These are phyloP conservation scores for Zychaea mexicana DNA, from an alignment of 371 early-diverging fungal genomes.

Conservation along the genomic window DNA sequence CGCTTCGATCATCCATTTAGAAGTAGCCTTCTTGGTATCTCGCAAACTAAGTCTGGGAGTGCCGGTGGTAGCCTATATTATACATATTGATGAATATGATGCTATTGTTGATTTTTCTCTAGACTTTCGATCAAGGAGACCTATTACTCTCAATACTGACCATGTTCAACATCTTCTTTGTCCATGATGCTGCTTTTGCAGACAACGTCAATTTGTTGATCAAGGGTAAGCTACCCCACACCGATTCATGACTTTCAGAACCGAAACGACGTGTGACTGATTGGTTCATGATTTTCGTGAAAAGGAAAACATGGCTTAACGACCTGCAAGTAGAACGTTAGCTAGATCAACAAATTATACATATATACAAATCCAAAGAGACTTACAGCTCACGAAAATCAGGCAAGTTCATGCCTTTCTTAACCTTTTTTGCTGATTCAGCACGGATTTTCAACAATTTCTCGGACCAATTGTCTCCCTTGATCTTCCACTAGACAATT, in stretches of 20 bases:
- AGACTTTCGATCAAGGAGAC: not conserved
- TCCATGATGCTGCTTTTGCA: not conserved
- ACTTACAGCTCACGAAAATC: not conserved
- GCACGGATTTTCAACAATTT: not conserved
- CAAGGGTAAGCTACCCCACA: not conserved
- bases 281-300: not conserved
- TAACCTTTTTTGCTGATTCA: not conserved
- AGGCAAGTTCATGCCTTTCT: not conserved
- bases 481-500: not conserved
- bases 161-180: not conserved
- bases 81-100: not conserved
- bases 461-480: not conserved
- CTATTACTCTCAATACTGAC: not conserved
- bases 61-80: not conserved
- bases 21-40: not conserved
- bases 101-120: not conserved
- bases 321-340: not conserved
- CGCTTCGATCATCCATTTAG: not conserved
- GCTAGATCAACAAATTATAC: not conserved
- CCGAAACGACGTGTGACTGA: not conserved
- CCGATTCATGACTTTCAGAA: not conserved
- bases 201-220: not conserved
- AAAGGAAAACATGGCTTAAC: not conserved
- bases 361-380: not conserved
- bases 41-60: not conserved